These are phyloP conservation scores for Solanum etuberosum DNA, from an alignment of 257 asterid species.

Conservation along the genomic window DNA sequence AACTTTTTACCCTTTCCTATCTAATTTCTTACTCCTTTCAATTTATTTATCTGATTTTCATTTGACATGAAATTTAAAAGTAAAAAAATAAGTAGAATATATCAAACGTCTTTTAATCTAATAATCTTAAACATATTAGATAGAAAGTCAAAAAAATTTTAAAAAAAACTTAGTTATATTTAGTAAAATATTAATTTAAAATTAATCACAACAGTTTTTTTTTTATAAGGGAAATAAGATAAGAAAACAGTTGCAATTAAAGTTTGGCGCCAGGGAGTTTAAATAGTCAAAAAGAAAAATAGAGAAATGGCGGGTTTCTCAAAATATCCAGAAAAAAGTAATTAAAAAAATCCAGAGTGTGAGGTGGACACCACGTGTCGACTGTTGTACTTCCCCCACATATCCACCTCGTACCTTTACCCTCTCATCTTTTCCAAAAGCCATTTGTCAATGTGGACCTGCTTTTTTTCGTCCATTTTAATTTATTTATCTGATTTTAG, in stretches of 20 bases:
- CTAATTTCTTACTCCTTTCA: background rate
- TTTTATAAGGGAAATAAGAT: background rate
- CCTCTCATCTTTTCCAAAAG: constrained; percentile 7
- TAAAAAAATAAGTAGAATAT: no score
- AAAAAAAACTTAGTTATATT: no score
- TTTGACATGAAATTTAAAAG: rapidly evolving
- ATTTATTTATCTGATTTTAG: background rate
- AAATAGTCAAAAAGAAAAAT: constrained; percentile 1
- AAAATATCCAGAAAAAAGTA: background rate
- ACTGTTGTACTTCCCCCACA: background rate
- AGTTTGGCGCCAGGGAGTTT: constrained; percentile 12
- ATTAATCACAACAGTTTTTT: no score
- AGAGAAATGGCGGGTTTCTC: constrained; percentile 1
- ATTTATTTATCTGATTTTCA: background rate
- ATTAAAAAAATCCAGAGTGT: background rate
- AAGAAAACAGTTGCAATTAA: background rate
- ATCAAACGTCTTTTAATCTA: no score
- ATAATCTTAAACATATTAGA: no score
- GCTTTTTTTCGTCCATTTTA: background rate
- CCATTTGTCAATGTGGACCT: background rate
- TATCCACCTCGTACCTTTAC: background rate
- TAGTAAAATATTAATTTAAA: no score
- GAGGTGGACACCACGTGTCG: constrained; percentile 17
- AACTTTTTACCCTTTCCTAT: no score
- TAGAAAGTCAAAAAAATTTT: no score